Evolutionary conservation across 257 asterid species (phyloP).

Genomic region (Cruciata laevipes): DNA sequence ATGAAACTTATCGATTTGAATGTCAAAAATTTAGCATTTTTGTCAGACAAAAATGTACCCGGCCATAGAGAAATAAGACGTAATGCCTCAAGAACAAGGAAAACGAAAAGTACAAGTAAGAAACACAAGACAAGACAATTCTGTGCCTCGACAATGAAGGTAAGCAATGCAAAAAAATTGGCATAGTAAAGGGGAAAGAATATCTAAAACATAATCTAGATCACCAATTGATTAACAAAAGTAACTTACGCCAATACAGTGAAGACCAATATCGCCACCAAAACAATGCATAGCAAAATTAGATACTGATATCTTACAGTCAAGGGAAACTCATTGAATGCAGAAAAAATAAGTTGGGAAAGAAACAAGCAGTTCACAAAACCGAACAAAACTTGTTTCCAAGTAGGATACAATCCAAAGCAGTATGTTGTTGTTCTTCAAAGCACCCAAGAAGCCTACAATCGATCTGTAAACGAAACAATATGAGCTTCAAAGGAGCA

Average conservation of each 20-base stretch:
- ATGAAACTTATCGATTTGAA: not conserved
- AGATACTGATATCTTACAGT: constrained; percentile 53
- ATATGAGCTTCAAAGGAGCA: constrained; percentile 1
- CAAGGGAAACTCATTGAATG: constrained; percentile 35
- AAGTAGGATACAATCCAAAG: constrained; percentile 85
- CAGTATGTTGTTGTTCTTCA: constrained; percentile 69
- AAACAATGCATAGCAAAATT: constrained; percentile 59
- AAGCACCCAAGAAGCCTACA: constrained; percentile 72
- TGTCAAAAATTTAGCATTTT: not conserved
- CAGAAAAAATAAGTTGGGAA: constrained; percentile 7
- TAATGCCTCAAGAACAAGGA: not conserved
- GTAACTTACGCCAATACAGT: constrained; percentile 87
- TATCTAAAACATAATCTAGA: not conserved
- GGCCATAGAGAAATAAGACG: not conserved
- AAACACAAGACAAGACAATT: not conserved
- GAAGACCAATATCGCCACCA: constrained; percentile 87
- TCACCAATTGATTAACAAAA: not conserved
- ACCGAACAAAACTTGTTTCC: not conserved
- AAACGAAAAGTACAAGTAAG: not conserved
- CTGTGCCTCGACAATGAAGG: not conserved
- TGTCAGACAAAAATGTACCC: not conserved
- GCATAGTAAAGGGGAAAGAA: not conserved
- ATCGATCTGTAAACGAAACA: constrained; percentile 50
- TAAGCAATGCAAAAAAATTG: not conserved
- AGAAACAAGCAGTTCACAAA: constrained; percentile 3